Percentiles rank a stretch among this genome's conserved stretches.
These are phyloP conservation scores for Saccharum hybrid DNA, from an alignment of 202 grass and related monocot species.

Conservation along the genomic window DNA sequence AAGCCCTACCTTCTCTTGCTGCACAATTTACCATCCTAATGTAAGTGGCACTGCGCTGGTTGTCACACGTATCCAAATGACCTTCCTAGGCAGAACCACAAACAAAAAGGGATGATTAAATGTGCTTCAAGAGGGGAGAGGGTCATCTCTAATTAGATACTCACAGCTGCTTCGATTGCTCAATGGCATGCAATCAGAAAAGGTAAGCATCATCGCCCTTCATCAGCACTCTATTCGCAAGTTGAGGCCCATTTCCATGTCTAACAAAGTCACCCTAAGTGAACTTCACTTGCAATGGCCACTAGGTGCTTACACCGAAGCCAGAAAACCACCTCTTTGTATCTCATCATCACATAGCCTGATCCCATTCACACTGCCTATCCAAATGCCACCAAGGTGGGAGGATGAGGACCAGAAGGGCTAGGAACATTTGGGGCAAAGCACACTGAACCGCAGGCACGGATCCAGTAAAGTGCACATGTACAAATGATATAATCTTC, in stretches of 20 bases:
- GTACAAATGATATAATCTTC: too few relatives aligned
- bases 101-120: background rate
- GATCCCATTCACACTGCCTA: too few relatives aligned
- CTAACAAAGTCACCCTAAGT: background rate
- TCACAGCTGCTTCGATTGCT: constrained; percentile 4
- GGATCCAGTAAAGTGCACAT: too few relatives aligned
- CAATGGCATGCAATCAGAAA: constrained; percentile 27
- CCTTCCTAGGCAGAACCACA: constrained; percentile 38
- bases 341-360: too few relatives aligned
- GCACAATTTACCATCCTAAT: constrained; percentile 16
- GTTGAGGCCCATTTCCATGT: background rate
- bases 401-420: too few relatives aligned
- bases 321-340: background rate
- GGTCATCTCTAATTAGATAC: background rate
- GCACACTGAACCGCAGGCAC: too few relatives aligned
- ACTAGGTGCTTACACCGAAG: background rate
- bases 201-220: constrained; percentile 23
- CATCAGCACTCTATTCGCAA: background rate
- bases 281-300: background rate
- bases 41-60: constrained; percentile 29
- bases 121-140: background rate
- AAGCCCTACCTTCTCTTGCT: constrained; percentile 4
- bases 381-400: too few relatives aligned
- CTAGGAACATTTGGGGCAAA: too few relatives aligned
- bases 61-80: constrained; percentile 31